Base-by-base conservation (phyloP, 192 early-diverging fungal species). In the Coemansia sp. region DNA sequence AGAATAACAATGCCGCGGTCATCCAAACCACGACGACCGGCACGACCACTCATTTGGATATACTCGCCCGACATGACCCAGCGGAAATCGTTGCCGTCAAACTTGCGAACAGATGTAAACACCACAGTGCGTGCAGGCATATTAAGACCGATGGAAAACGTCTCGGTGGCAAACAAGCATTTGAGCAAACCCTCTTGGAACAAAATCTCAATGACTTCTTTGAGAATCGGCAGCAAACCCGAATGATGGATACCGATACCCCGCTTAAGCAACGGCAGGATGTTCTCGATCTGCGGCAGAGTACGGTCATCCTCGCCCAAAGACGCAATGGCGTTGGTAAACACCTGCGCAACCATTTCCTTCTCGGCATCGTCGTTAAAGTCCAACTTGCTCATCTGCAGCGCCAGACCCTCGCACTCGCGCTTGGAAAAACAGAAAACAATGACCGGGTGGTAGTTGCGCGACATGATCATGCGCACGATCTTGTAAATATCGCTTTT, bases 91-190 rank as follows among this genome's bases (percentile, higher is more conserved):
- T 90, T 91, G 59, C 97, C 97, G 74, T 99, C 97, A 70, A 88
- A 98, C 67, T 99, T 99, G 59, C 91, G 88, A 5, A 96, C 91
- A 57, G 90, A 87, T 0, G 96, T 97, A 66, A 99, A 99, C 2
- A 99, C 95, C 18, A 99, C 97, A 1, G 97, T 99, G 70, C 95
- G 95, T 71, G 97, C 96, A 22, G 97, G 97, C 97, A 99, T 99
- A 85, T 99, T 99, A 61, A 99, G 83, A 28, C 97, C 97, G 65
- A 99, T 99, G 28, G 97, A 94, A 77, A 99, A 99, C 1, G 97
- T 99, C 84, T 99, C 97, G 3, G 97, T 98, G 28, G 97, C 97
- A 89, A 98, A 98, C 53, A 98, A 80, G n/a, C 94, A 94, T 81
- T 98, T 98, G 37, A 98, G 77, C 65, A 98, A 74, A n/a, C 94